phyloP scores from a whole-genome alignment of 2,329 filamentous ascomycete genomes.

The Fusarium humuli region DNA sequence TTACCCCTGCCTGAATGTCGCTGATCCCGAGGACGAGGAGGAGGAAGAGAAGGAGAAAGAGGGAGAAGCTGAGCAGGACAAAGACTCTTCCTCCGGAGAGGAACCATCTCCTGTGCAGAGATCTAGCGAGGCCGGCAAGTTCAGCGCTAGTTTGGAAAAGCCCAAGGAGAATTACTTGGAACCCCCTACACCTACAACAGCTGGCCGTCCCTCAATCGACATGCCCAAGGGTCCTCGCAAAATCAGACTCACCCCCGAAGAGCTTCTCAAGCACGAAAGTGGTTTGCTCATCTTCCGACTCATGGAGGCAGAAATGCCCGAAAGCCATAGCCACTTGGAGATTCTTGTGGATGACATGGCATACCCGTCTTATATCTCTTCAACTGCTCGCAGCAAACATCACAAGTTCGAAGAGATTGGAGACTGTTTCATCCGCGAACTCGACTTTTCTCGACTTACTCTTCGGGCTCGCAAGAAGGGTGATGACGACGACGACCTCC shows the following conservation, averaged over 20 bases:
- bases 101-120: constrained; percentile 27
- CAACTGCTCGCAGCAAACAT: constrained; percentile 75
- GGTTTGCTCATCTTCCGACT: constrained; percentile 95
- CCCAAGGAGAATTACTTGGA: constrained; percentile 39
- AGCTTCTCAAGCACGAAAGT: constrained; percentile 87
- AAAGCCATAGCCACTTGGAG: constrained; percentile 81
- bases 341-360: constrained; percentile 94
- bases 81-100: constrained; percentile 33
- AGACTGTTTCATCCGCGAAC: constrained; percentile 93
- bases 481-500: constrained; percentile 79
- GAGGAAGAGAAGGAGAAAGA: constrained; percentile 59
- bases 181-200: constrained; percentile 52
- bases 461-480: constrained; percentile 85
- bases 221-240: constrained; percentile 74
- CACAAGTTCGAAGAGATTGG: constrained; percentile 91
- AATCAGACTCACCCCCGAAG: constrained; percentile 80
- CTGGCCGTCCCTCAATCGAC: constrained; percentile 59
- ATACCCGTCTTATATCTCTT: constrained; percentile 88
- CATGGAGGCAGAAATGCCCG: constrained; percentile 86
- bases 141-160: constrained; percentile 54
- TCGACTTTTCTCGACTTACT: constrained; percentile 96
- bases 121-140: constrained; percentile 56
- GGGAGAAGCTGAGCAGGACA: constrained; percentile 37
- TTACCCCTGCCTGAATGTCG: constrained; percentile 87
- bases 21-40: constrained; percentile 89